phyloP scores from a whole-genome alignment of 306 rosid genomes.

The Vicia faba region DNA sequence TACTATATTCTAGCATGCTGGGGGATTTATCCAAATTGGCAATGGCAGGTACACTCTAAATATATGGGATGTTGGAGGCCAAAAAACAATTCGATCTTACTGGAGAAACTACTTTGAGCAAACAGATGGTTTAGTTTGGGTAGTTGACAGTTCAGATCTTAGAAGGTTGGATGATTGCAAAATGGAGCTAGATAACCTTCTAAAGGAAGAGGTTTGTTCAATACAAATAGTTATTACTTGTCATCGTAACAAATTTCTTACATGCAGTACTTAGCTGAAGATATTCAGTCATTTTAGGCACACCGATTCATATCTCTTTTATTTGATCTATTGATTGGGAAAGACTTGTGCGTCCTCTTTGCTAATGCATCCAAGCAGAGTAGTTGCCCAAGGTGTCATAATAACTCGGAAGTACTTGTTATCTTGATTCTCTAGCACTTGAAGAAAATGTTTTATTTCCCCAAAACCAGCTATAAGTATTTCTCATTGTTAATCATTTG shows the following conservation, averaged over 20 bases:
- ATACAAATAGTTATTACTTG: conserved; percentile 6
- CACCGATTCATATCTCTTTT: conserved; percentile 2
- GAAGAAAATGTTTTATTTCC: not conserved
- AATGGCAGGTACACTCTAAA: conserved; percentile 75
- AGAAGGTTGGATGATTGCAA: conserved; percentile 90
- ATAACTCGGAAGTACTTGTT: not conserved
- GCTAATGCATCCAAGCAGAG: not conserved
- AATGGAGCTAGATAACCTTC: conserved; percentile 79
- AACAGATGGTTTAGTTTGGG: conserved; percentile 94
- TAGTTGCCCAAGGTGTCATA: not conserved
- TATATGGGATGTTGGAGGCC: conserved; percentile 91
- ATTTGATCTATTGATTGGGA: conserved; percentile 12
- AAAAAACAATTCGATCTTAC: conserved; percentile 86
- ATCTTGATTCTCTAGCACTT: conserved; percentile 5
- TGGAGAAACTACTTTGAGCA: conserved; percentile 95
- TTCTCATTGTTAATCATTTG: not conserved
- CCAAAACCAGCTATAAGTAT: conserved; percentile 5
- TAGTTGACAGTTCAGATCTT: conserved; percentile 87
- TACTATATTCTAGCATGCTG: conserved; percentile 4
- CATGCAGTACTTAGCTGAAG: not conserved
- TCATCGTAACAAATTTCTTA: conserved; percentile 4
- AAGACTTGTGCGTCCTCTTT: not conserved
- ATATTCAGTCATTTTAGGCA: not conserved
- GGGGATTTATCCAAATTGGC: conserved; percentile 30
- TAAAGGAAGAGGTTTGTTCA: conserved; percentile 79